Percentiles rank a stretch among this genome's conserved stretches.
These are phyloP conservation scores for Arachis monticola DNA, from an alignment of 331 rosid genomes.

Conservation along the genomic window DNA sequence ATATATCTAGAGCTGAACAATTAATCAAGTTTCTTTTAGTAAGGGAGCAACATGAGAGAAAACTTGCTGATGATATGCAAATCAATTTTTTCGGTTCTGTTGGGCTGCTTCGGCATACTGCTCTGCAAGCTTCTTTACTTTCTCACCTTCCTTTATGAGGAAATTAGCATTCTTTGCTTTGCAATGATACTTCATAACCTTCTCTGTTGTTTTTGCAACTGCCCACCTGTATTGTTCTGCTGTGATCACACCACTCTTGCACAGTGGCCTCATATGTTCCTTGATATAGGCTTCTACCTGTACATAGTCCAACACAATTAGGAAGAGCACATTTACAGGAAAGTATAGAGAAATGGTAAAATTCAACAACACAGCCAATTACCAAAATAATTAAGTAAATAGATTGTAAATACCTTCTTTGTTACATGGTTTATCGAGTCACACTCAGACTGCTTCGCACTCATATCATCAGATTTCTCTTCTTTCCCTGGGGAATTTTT, in stretches of 20 bases:
- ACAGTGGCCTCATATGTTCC: conserved; percentile 91
- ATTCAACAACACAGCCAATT: background rate
- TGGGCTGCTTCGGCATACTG: conserved; percentile 90
- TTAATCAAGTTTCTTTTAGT: conserved; percentile 21
- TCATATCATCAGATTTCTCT: conserved; percentile 47
- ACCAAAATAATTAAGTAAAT: background rate
- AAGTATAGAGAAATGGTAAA: background rate
- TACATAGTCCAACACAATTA: conserved; percentile 30
- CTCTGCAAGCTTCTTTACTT: conserved; percentile 96
- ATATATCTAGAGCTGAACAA: conserved; percentile 27
- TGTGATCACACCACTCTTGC: conserved; percentile 91
- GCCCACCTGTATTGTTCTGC: conserved; percentile 94
- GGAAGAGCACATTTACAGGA: background rate
- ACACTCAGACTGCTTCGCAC: conserved; percentile 53
- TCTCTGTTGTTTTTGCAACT: conserved; percentile 79
- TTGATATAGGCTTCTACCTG: conserved; percentile 95
- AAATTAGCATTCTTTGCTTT: conserved; percentile 90
- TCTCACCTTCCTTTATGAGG: conserved; percentile 95
- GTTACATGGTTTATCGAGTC: conserved; percentile 50
- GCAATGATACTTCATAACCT: conserved; percentile 88
- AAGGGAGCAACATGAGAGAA: background rate
- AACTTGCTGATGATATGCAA: conserved; percentile 29
- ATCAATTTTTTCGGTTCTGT: conserved; percentile 58
- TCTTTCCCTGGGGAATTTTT: conserved; percentile 43
- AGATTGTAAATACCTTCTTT: conserved; percentile 60